These are phyloP conservation scores for Batkoa obscura DNA, from an alignment of 371 early-diverging fungal genomes.

Conservation along the genomic window DNA sequence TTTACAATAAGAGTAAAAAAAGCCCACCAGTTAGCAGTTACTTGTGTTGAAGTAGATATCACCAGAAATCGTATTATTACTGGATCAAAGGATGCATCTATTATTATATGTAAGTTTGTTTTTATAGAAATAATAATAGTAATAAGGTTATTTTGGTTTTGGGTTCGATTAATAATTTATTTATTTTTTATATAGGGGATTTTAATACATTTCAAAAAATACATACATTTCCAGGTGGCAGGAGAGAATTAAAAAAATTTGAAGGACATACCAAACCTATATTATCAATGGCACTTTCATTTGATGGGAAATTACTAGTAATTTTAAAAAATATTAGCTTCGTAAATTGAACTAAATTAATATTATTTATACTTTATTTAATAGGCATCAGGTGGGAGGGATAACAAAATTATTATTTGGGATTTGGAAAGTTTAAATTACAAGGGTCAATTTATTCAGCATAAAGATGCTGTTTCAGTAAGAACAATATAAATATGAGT, in stretches of 20 bases:
- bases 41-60: slow-evolving; percentile 51
- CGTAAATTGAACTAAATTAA: too few species aligned
- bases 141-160: too few species aligned
- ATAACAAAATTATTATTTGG: slow-evolving; percentile 85
- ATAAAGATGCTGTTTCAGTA: slow-evolving; percentile 74
- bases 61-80: slow-evolving; percentile 53
- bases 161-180: not conserved
- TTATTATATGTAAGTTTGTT: slow-evolving; percentile 53
- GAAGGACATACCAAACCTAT: slow-evolving; percentile 72
- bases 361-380: not conserved
- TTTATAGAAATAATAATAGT: not conserved
- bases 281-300: slow-evolving; percentile 54
- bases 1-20: slow-evolving; percentile 7
- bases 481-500: not conserved
- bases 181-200: slow-evolving; percentile 22
- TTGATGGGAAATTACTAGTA: slow-evolving; percentile 65
- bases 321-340: slow-evolving; percentile 8
- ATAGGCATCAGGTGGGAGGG: slow-evolving; percentile 57
- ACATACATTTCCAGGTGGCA: slow-evolving; percentile 43
- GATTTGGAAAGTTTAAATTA: slow-evolving; percentile 48
- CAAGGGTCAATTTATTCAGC: slow-evolving; percentile 55
- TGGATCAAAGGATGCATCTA: slow-evolving; percentile 74
- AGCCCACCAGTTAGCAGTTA: slow-evolving; percentile 58
- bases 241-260: slow-evolving; percentile 49
- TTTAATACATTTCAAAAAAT: slow-evolving; percentile 29